phyloP scores from a whole-genome alignment of 2,329 filamentous ascomycete species.

The Mycosphaerella arachidis region DNA sequence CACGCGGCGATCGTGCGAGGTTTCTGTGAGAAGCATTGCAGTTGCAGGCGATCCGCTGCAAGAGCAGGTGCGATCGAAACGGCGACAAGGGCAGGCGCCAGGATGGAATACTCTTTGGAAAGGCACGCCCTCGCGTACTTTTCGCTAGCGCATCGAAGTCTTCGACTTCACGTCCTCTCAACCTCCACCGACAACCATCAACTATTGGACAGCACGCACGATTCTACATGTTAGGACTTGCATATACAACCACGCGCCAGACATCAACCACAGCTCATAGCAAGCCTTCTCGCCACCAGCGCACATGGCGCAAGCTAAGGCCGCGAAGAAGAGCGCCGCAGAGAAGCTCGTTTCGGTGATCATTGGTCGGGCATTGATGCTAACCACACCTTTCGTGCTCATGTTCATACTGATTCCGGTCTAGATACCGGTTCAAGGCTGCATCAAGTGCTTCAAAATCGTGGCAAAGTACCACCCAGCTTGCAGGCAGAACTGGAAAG shows the following conservation, averaged over 20 bases:
- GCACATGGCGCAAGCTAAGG: background rate
- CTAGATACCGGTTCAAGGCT: conserved; percentile 8
- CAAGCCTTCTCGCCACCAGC: background rate
- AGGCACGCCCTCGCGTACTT: background rate
- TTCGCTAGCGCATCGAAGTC: background rate
- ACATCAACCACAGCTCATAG: background rate
- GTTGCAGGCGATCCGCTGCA: no score
- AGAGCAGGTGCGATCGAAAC: background rate
- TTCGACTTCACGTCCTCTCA: background rate
- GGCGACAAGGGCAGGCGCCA: background rate
- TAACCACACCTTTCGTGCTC: background rate
- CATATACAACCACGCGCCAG: background rate
- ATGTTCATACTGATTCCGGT: background rate
- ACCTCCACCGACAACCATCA: background rate
- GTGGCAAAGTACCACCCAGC: conserved; percentile 9
- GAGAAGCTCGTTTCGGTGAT: conserved; percentile 22
- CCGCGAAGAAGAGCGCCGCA: background rate
- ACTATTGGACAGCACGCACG: background rate
- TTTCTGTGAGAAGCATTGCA: no score
- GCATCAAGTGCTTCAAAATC: conserved; percentile 16
- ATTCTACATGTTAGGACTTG: conserved; percentile 2
- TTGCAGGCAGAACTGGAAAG: conserved; percentile 19
- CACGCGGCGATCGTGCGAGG: no score
- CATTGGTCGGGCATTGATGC: conserved; percentile 11
- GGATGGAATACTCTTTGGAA: background rate